Conservation (phyloP, 148 eudicot species). For the Vaccinium macrocarpon region DNA sequence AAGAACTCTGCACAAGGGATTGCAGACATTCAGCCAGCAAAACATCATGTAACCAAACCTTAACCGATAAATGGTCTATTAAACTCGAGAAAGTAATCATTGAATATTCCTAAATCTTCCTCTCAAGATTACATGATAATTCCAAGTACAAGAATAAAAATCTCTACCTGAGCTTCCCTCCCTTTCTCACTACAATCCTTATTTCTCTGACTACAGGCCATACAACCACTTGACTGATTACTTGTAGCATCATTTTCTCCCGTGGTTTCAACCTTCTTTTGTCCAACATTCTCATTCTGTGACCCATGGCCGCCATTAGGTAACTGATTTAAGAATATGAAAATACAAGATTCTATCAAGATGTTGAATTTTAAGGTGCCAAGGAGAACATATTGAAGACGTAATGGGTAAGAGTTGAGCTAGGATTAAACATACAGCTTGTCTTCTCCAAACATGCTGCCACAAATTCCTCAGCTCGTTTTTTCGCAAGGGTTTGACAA, state of each 20-base stretch:
- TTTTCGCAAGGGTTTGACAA: slow-evolving; percentile 85
- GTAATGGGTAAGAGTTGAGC: neutral
- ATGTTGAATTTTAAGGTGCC: neutral
- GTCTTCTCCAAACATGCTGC: slow-evolving; percentile 99
- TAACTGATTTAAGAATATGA: slow-evolving; percentile 29
- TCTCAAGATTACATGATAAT: neutral
- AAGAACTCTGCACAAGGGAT: slow-evolving; percentile 64
- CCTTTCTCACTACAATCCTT: slow-evolving; percentile 66
- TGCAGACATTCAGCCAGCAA: slow-evolving; percentile 21
- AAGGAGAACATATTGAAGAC: neutral
- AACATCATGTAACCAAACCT: neutral
- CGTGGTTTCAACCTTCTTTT: slow-evolving; percentile 61
- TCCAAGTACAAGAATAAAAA: slow-evolving; percentile 5
- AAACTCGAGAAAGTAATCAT: neutral
- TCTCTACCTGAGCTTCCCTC: slow-evolving; percentile 85
- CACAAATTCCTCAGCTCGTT: slow-evolving; percentile 86
- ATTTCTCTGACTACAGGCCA: slow-evolving; percentile 48
- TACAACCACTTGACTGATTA: slow-evolving; percentile 70
- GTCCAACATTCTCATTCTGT: slow-evolving; percentile 51
- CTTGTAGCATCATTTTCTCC: slow-evolving; percentile 80
- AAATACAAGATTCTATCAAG: slow-evolving; percentile 8
- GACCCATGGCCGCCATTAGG: slow-evolving; percentile 33
- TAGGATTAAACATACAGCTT: slow-evolving; percentile 56
- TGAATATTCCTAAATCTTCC: neutral
- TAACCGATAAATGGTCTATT: neutral